Base-by-base conservation (phyloP, 2,329 filamentous ascomycete species). In the Colletotrichum sp. region DNA sequence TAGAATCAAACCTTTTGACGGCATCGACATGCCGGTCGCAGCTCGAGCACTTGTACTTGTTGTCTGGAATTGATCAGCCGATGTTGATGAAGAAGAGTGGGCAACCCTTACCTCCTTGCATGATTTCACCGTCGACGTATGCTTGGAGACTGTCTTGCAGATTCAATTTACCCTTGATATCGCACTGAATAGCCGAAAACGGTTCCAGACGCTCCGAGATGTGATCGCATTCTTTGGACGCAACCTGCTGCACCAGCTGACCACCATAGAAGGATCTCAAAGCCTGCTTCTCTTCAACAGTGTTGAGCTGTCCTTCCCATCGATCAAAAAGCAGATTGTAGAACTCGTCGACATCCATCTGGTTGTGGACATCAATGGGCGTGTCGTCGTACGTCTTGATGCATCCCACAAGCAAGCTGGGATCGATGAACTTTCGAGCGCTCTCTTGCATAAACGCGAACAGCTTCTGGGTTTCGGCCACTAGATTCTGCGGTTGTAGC, bases 271-370 rank as follows among this genome's bases (percentile, higher is more conserved):
- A 97, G 0, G 93, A 93, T 66, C 94, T 91, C 78, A 99, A 94
- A 27, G 85, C 86, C 77, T 91, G 92, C 84, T 95, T 98, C 39
- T 92, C 91, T n/a, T 92, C 89, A 3, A 88, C 84, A 12, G 90
- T 89, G 22, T 90, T 84, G 78, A 98, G 92, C 80, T 98, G 95
- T 10, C 92, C 91, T 82, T 99, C 97, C 91, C 96, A 96, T 30
- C 96, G 92, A 83, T 98, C 96, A 80, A 98, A 97, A 0, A 99
- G 89, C 6, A 98, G 89, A 80, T 97, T 98, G 86, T 97, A 98
- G 82, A 98, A 99, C 82, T 98, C 96, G 79, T 98, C 97, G 7
- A 98, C 97, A 82, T 99, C 97, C 95, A 99, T 98, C 84, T 99
- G 97, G 75, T 94, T 92, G 71, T 93, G 92, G 30, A 97, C 93